phyloP scores from a whole-genome alignment of 441 rosid genomes.

The Hura crepitans region DNA sequence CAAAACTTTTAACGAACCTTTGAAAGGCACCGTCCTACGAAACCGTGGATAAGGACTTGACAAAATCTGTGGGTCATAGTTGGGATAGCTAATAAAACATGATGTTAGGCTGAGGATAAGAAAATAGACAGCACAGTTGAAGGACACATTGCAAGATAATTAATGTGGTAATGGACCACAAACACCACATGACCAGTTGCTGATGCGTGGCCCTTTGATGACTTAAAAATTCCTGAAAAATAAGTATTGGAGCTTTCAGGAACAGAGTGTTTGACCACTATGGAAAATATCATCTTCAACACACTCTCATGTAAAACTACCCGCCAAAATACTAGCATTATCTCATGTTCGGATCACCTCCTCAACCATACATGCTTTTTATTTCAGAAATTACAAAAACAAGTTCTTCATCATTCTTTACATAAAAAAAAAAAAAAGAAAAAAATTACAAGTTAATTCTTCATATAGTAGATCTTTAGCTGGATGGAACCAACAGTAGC shows the following conservation, averaged over 20 bases:
- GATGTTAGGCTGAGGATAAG: slow-evolving; percentile 12
- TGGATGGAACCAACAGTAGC: slow-evolving; percentile 29
- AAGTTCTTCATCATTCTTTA: not conserved
- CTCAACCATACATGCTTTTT: too few relatives aligned
- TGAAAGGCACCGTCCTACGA: slow-evolving; percentile 18
- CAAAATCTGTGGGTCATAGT: slow-evolving; percentile 21
- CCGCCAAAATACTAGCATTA: too few relatives aligned
- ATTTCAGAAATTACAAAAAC: not conserved
- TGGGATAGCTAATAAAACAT: slow-evolving; percentile 14
- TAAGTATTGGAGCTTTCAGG: not conserved
- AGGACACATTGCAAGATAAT: slow-evolving; percentile 18
- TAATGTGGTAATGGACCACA: slow-evolving; percentile 21
- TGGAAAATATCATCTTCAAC: too few relatives aligned
- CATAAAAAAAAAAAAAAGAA: not conserved
- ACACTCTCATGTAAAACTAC: too few relatives aligned
- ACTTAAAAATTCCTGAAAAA: not conserved
- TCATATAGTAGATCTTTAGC: slow-evolving; percentile 18
- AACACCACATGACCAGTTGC: not conserved
- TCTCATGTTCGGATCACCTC: too few relatives aligned
- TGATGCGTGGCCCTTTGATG: slow-evolving; percentile 13
- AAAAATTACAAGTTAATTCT: not conserved
- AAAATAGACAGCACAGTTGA: slow-evolving; percentile 18
- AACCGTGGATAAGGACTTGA: slow-evolving; percentile 22
- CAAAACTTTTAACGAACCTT: too few relatives aligned
- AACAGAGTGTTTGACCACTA: not conserved